phyloP scores from a whole-genome alignment of 2,329 filamentous ascomycete genomes.

The Aspergillus puulaauensis region DNA sequence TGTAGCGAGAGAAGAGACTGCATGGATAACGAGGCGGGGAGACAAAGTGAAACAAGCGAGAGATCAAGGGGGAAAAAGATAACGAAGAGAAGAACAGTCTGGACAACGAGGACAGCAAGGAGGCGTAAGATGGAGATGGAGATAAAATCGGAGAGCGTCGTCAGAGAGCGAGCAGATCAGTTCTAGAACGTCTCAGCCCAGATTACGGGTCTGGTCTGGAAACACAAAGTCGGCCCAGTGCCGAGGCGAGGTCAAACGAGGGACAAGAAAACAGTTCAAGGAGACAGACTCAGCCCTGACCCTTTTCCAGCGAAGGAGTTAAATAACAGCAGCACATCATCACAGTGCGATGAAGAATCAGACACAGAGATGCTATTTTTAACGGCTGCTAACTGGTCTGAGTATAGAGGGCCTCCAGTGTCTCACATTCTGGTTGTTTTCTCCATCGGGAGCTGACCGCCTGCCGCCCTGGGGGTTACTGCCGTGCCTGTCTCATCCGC shows the following conservation, averaged over 20 bases:
- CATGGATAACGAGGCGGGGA: slow-evolving; percentile 12
- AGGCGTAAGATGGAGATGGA: not conserved
- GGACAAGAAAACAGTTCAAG: not conserved
- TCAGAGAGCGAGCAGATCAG: slow-evolving; percentile 5
- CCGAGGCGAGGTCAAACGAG: not conserved
- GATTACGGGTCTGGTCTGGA: slow-evolving; percentile 4
- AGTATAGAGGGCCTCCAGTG: not conserved
- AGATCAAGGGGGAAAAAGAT: slow-evolving; percentile 13
- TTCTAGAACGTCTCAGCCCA: slow-evolving; percentile 12
- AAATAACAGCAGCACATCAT: not conserved
- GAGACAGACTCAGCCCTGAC: not conserved
- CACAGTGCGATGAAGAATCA: not conserved
- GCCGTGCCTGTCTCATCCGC: not conserved
- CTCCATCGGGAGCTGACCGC: not conserved
- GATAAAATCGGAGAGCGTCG: not conserved
- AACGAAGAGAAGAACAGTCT: not conserved
- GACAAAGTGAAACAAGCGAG: not conserved
- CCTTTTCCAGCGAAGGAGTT: slow-evolving; percentile 1
- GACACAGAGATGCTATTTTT: slow-evolving; percentile 9
- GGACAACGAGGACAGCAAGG: not conserved
- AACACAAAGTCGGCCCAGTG: not conserved
- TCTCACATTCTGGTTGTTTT: not conserved
- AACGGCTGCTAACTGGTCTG: slow-evolving; percentile 6
- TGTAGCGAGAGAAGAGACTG: slow-evolving; percentile 16
- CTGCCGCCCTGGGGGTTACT: not conserved